These are phyloP conservation scores for Xerocomellus chrysenteron DNA, from an alignment of 768 basidiomycete genomes.

Conservation along the genomic window DNA sequence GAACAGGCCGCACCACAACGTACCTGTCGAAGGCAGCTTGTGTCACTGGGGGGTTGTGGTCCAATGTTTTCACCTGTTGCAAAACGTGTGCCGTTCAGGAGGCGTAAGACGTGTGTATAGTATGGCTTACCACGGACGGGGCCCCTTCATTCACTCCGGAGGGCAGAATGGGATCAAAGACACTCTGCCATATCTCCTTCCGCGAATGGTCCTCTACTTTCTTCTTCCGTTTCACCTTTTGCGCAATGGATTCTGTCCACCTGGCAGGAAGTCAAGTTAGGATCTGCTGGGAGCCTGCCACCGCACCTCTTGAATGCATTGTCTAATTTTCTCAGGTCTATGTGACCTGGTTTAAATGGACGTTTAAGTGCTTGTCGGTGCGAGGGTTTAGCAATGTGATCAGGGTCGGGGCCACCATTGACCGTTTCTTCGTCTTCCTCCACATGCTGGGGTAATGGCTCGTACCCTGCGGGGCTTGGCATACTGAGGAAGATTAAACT, in stretches of 20 bases:
- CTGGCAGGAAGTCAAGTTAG: constrained; percentile 33
- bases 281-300: neutral
- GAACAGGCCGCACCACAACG: constrained; percentile 25
- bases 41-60: constrained; percentile 76
- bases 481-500: constrained; percentile 26
- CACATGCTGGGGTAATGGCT: constrained; percentile 42
- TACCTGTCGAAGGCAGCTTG: constrained; percentile 71
- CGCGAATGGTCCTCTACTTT: constrained; percentile 61
- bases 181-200: constrained; percentile 76
- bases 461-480: constrained; percentile 47
- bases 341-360: constrained; percentile 53
- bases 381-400: constrained; percentile 24
- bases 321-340: constrained; percentile 79
- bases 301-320: constrained; percentile 77
- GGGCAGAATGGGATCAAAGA: constrained; percentile 64
- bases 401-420: constrained; percentile 32
- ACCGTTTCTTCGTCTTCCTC: constrained; percentile 41
- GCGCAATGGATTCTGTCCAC: constrained; percentile 86
- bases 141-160: constrained; percentile 31
- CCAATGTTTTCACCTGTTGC: constrained; percentile 69
- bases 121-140: constrained; percentile 15
- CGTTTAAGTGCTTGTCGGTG: constrained; percentile 32
- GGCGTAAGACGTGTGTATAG: neutral
- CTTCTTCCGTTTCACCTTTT: constrained; percentile 81
- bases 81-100: constrained; percentile 1